Percentiles rank a stretch among this genome's conserved stretches.
phyloP scores from a whole-genome alignment of 2,329 filamentous ascomycete genomes.

The Myriosclerotinia scirpicola region DNA sequence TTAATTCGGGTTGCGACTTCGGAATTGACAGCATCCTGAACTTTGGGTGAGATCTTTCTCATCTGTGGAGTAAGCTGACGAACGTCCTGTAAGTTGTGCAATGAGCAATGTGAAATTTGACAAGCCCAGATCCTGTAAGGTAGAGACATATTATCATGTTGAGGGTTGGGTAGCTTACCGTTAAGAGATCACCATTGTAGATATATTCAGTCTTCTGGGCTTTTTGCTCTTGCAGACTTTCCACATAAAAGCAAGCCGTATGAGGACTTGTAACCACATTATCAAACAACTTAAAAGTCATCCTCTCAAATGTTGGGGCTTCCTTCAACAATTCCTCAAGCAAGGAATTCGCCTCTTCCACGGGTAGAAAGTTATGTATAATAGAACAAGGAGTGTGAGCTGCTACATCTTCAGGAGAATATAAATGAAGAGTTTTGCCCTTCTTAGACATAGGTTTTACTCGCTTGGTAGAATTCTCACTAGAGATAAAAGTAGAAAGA shows the following conservation, averaged over 20 bases:
- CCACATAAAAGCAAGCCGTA: conserved; percentile 80
- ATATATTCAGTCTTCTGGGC: conserved; percentile 76
- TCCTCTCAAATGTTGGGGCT: conserved; percentile 65
- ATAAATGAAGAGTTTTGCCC: conserved; percentile 81
- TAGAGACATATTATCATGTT: background rate
- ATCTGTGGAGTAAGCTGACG: conserved; percentile 75
- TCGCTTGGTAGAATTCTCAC: conserved; percentile 44
- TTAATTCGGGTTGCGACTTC: conserved; percentile 73
- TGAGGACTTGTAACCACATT: conserved; percentile 83
- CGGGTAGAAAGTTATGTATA: conserved; percentile 83
- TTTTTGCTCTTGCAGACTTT: conserved; percentile 66
- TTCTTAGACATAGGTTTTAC: conserved; percentile 63
- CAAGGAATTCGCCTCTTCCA: conserved; percentile 69
- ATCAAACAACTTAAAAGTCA: conserved; percentile 84
- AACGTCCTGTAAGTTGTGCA: conserved; percentile 56
- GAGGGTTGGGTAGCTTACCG: conserved; percentile 46
- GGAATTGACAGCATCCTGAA: conserved; percentile 73
- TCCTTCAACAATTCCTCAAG: conserved; percentile 75
- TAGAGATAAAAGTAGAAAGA: conserved; percentile 50
- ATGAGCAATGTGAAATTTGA: conserved; percentile 17
- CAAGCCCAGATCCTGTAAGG: background rate
- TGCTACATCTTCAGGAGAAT: conserved; percentile 76
- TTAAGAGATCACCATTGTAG: conserved; percentile 78
- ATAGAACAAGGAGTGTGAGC: conserved; percentile 86
- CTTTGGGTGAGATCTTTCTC: conserved; percentile 63